Base-by-base conservation (phyloP, 176 grass and related monocot genomes). In the sorghum (Sorghum bicolor) region DNA sequence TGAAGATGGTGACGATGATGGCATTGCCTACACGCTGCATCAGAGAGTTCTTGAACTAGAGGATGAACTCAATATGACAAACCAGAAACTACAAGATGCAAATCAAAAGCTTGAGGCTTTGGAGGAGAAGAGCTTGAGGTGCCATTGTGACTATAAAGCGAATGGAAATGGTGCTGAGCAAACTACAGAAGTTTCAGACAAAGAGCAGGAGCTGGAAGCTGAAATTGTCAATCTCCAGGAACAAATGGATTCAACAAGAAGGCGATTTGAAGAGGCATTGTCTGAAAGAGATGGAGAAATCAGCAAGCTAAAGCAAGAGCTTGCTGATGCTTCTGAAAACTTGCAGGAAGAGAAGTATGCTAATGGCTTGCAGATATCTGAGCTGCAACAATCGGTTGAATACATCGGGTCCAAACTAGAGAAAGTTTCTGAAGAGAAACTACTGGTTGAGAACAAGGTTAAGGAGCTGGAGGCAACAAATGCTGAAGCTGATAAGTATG, bases 31-130 rank as follows among this genome's bases (percentile, higher is more conserved):
- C 64, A 78, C 77, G 2, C 60, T 92, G 82, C 89, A 90, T 16
- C 85, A 90, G 69, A 94, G 82, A 29, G 67, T 90, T 69, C 47
- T 88, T 2, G 87, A 94, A 52, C 85, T 94, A 19, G 87, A 94
- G 70, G 89, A 94, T 2, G 82, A 94, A 40, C 87, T 94, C 48
- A 87, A 39, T 14, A 1, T 0, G 5, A 52, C 20, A 0, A 87
- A 83, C 44, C 60, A 32, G 67, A 90, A 86, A 40, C 30, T 90
- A 31, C 67, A 15, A 17, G 64, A 92, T 2, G 37, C 66, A 26
- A 83, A 79, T 5, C 64, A 80, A 64, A 92, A 92, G 4, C 85
- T 92, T 24, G 64, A 82, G 75, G 36, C 69, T 17, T 65, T 88
- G 31, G 87, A 92, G 39, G 75, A 88, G 65, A 83, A 40, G 48